These are phyloP conservation scores for Chenopodium berlandieri DNA, from an alignment of 148 eudicot species.

Conservation along the genomic window DNA sequence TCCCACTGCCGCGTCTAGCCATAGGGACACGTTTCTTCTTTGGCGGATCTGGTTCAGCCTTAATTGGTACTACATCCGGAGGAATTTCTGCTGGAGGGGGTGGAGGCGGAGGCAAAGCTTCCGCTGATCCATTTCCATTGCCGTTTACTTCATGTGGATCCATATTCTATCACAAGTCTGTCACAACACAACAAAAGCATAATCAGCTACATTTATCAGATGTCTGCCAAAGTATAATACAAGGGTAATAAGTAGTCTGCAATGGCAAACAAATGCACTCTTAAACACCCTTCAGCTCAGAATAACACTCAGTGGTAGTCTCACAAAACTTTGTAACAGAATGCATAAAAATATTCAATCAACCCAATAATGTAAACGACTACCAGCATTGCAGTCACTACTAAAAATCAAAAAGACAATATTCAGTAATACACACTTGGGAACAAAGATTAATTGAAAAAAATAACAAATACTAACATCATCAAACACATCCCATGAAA, in stretches of 20 bases:
- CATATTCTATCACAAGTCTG: constrained; percentile 20
- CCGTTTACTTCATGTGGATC: constrained; percentile 20
- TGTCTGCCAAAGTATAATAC: not conserved
- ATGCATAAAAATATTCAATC: too few species aligned
- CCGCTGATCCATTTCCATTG: constrained; percentile 44
- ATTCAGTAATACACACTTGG: too few species aligned
- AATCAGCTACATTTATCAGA: not conserved
- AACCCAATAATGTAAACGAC: too few species aligned
- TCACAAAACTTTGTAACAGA: too few species aligned
- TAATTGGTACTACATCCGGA: constrained; percentile 50
- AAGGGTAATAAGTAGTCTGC: not conserved
- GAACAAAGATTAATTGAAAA: too few species aligned
- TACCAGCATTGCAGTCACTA: too few species aligned
- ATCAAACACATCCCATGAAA: too few species aligned
- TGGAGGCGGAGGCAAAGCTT: constrained; percentile 81
- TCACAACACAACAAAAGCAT: not conserved
- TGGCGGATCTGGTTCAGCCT: constrained; percentile 41
- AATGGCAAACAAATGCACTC: not conserved
- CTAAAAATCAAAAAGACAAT: too few species aligned
- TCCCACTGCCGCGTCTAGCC: constrained; percentile 64
- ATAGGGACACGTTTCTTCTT: constrained; percentile 70
- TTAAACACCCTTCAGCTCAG: too few species aligned
- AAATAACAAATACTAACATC: too few species aligned
- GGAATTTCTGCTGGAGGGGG: constrained; percentile 47
- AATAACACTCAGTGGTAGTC: too few species aligned